Percentiles rank a stretch among this genome's conserved stretches.
Evolutionary conservation across 805 yeast genomes (phyloP).

Genomic region (Zygosaccharomyces bailii): DNA sequence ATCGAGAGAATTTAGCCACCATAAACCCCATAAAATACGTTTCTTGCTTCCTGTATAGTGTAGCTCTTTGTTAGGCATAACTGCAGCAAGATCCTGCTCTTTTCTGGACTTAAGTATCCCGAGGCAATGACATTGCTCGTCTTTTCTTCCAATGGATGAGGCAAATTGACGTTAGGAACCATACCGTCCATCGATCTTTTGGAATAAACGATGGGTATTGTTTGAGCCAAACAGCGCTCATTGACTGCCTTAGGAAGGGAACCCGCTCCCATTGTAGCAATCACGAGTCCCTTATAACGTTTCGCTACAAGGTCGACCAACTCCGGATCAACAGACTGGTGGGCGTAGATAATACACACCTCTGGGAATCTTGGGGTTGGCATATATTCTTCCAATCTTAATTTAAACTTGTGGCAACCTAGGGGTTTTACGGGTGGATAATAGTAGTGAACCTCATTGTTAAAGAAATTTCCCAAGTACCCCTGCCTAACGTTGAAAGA

Average conservation of each 20-base stretch:
- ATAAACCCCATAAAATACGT: slow-evolving; percentile 49
- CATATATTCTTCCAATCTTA: slow-evolving; percentile 28
- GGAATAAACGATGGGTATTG: slow-evolving; percentile 58
- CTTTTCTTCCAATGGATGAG: slow-evolving; percentile 37
- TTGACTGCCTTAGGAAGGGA: slow-evolving; percentile 53
- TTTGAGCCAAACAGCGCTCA: slow-evolving; percentile 38
- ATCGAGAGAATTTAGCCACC: slow-evolving; percentile 39
- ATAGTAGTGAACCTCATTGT: slow-evolving; percentile 60
- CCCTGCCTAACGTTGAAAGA: slow-evolving; percentile 72
- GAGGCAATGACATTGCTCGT: slow-evolving; percentile 50
- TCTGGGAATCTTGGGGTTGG: slow-evolving; percentile 26
- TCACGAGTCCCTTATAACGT: slow-evolving; percentile 52
- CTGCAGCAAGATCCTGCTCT: slow-evolving; percentile 56
- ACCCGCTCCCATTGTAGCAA: slow-evolving; percentile 74
- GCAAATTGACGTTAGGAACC: slow-evolving; percentile 53
- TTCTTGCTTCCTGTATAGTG: slow-evolving; percentile 40
- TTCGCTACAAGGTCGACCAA: slow-evolving; percentile 47
- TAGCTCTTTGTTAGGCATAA: slow-evolving; percentile 47
- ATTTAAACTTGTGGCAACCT: slow-evolving; percentile 44
- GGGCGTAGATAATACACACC: slow-evolving; percentile 57
- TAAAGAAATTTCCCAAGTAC: slow-evolving; percentile 65
- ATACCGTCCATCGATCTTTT: slow-evolving; percentile 69
- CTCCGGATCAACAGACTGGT: slow-evolving; percentile 54
- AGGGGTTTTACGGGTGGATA: slow-evolving; percentile 60
- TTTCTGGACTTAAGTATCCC: slow-evolving; percentile 65